Evolutionary conservation across 352 stramenopile species (phyloP), one percentile per base, ranked within the genome.

Genomic region (Phytophthora idaei): DNA sequence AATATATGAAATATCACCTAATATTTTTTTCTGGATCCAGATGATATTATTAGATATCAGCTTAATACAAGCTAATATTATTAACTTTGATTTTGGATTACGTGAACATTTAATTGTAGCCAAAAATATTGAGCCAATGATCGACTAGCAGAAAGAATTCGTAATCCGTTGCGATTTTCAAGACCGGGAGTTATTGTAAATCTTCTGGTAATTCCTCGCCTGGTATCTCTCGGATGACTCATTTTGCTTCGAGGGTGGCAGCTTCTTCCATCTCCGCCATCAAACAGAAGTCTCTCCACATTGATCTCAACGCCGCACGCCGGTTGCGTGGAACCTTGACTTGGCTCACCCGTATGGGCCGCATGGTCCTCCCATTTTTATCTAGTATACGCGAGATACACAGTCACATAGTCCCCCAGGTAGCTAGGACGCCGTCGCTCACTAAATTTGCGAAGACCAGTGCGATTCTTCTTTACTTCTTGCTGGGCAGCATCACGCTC

Each of bases 221-320:
- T n/a, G 41, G 17, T 21, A 57, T 57, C n/a, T 57, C 47, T 17
- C 8, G 2, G 46, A 57, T 34, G 5, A 67, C 49, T 34, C n/a
- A 31, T n/a, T 59, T 57, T 27, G 36, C 28, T 15, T 50, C 55
- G 2, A 64, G 17, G 10, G 36, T 37, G 21, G 34, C 28, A 36
- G 50, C 57, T 46, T 60, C 41, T 21, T 60, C 29, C 12, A 59
- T n/a, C 28, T 59, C 49, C 4, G 50, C 59, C 21, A 41, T 15
- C 25, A n/a, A 5, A 4, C 28, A 60, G 31, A 59, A 66, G 7
- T 66, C 41, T 48, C 12, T 0, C n/a, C 17, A 60, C 17, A 55
- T 42, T 2, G 49, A 66, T 3, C 55, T 29, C 55, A 54, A 32
- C 12, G 44, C 44, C 15, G 52, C 55, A 14, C 29, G 42, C 15